These are phyloP conservation scores for Chlamydomonas sphaeroides DNA, from an alignment of 139 green algal species.

Conservation along the genomic window DNA sequence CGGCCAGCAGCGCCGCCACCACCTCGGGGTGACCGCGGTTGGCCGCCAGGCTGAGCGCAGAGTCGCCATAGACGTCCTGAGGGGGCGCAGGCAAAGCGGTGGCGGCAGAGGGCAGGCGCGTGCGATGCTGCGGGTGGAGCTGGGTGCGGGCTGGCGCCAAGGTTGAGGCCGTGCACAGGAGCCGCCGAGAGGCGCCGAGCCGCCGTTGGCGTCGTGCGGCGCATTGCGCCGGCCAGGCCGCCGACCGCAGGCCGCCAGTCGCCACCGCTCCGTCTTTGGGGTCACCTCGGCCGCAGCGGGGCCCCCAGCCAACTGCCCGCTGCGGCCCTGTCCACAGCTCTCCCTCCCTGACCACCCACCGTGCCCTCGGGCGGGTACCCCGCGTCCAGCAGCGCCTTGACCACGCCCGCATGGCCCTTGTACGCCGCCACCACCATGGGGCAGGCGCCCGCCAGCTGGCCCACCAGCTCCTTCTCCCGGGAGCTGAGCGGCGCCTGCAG, in stretches of 20 bases:
- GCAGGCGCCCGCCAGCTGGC: no score
- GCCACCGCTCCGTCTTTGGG: no score
- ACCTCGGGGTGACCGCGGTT: not conserved
- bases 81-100: not conserved
- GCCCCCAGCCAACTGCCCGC: no score
- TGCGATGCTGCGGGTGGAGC: no score
- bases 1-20: slow-evolving; percentile 8
- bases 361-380: slow-evolving; percentile 18
- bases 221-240: no score
- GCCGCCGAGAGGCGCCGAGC: no score
- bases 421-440: not conserved
- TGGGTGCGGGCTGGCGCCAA: no score
- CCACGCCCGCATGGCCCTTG: not conserved
- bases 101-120: no score
- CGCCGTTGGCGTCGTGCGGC: no score
- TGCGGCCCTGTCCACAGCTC: not conserved
- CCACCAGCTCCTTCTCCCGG: not conserved
- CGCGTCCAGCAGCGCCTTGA: slow-evolving; percentile 13
- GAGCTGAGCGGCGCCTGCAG: not conserved
- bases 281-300: no score
- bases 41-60: not conserved
- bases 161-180: no score
- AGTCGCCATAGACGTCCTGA: slow-evolving; percentile 4
- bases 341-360: not conserved
- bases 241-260: no score